Evolutionary conservation across 176 grass and related monocot species (phyloP).

Genomic region (Carex kokanica): DNA sequence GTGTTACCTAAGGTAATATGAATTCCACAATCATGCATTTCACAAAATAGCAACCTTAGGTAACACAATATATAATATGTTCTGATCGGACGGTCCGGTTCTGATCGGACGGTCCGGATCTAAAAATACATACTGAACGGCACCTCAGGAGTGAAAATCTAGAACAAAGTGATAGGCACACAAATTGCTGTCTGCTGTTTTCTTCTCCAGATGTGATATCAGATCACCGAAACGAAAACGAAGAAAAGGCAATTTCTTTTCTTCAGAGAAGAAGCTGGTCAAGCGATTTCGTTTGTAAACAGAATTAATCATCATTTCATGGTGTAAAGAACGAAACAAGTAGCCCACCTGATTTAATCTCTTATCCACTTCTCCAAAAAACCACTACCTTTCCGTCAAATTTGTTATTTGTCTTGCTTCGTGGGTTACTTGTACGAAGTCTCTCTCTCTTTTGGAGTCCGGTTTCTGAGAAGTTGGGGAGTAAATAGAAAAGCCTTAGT

Average conservation of each 20-base stretch:
- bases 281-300: background rate
- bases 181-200: no score
- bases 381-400: constrained; percentile 16
- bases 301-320: background rate
- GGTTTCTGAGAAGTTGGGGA: background rate
- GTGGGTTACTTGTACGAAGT: background rate
- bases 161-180: background rate
- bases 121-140: no score
- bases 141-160: background rate
- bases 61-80: no score
- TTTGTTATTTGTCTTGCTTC: constrained; percentile 11
- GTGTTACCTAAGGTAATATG: no score
- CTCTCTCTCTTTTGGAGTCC: background rate
- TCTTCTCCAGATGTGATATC: no score
- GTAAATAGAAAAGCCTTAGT: background rate
- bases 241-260: constrained; percentile 4
- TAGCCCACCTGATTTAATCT: background rate
- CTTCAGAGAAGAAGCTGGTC: background rate
- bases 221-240: background rate
- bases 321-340: background rate
- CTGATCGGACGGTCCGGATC: no score
- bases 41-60: background rate
- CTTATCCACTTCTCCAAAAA: constrained; percentile 20
- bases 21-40: no score
- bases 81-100: no score